phyloP scores from a whole-genome alignment of 306 rosid species.

The Quercus glauca region DNA sequence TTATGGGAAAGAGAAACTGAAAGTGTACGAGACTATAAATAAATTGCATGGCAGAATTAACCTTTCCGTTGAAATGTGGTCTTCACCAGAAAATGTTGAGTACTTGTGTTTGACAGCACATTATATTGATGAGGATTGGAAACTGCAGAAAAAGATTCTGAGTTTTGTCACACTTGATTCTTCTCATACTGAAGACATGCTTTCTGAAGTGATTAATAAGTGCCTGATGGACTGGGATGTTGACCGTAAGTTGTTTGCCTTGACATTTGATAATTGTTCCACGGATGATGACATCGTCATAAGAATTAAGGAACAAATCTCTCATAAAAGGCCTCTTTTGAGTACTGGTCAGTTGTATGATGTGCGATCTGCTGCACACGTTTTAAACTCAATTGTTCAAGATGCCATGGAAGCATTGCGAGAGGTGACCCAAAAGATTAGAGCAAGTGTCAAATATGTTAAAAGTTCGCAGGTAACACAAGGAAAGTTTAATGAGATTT shows the following conservation, averaged over 20 bases:
- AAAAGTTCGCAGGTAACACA: constrained; percentile 72
- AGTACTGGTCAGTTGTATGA: constrained; percentile 71
- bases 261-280: constrained; percentile 86
- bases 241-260: constrained; percentile 80
- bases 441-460: constrained; percentile 63
- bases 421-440: constrained; percentile 71
- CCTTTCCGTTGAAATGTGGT: constrained; percentile 80
- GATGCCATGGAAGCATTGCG: constrained; percentile 61
- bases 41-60: constrained; percentile 77
- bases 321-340: constrained; percentile 65
- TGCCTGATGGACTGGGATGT: constrained; percentile 81
- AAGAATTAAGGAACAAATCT: constrained; percentile 69
- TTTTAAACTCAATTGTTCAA: constrained; percentile 58
- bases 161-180: constrained; percentile 86
- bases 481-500: constrained; percentile 72
- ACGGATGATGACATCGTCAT: constrained; percentile 65
- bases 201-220: constrained; percentile 80
- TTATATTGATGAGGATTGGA: constrained; percentile 83
- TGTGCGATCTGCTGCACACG: constrained; percentile 77
- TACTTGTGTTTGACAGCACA: constrained; percentile 71
- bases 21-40: constrained; percentile 53
- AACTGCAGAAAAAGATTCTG: constrained; percentile 65
- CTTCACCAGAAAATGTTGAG: constrained; percentile 58
- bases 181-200: constrained; percentile 80
- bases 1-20: constrained; percentile 65